Percentiles rank a stretch among this genome's conserved stretches.
Evolutionary conservation across 2,329 filamentous ascomycete genomes (phyloP).

Genomic region (Escovopsis sp.): DNA sequence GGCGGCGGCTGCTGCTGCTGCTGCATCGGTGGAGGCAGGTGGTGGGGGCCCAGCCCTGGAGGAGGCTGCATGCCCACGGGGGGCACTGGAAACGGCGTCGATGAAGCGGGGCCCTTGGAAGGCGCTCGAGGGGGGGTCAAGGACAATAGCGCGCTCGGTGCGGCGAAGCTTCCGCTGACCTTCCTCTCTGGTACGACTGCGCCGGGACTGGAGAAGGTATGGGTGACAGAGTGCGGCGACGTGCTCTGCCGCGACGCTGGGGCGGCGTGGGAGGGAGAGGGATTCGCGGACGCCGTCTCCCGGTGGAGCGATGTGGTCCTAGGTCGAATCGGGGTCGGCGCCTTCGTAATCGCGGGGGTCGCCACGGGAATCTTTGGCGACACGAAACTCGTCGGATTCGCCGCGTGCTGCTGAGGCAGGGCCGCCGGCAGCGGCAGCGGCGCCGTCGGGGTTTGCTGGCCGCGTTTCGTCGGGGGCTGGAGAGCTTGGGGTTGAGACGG

Average conservation of each 20-base stretch:
- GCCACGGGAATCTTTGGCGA: conserved; percentile 70
- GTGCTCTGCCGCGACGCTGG: conserved; percentile 38
- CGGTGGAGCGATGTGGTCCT: conserved; percentile 73
- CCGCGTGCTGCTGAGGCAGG: conserved; percentile 46
- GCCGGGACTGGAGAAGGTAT: conserved; percentile 49
- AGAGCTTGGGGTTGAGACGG: conserved; percentile 7
- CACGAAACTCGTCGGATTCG: conserved; percentile 41
- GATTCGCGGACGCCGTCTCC: conserved; percentile 51
- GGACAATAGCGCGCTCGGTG: conserved; percentile 18
- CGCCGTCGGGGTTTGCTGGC: conserved; percentile 23
- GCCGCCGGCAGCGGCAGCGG: conserved; percentile 29
- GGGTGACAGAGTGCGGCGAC: conserved; percentile 45
- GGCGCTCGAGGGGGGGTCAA: conserved; percentile 41
- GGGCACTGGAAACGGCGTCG: conserved; percentile 37
- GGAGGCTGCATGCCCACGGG: conserved; percentile 37
- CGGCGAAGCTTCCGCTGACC: conserved; percentile 30
- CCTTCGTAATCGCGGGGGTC: conserved; percentile 70
- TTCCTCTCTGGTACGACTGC: conserved; percentile 50
- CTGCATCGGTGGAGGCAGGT: conserved; percentile 21
- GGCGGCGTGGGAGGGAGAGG: conserved; percentile 51
- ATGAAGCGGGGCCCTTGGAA: conserved; percentile 20
- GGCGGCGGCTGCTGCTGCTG: conserved; percentile 24
- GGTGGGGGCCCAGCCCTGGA: conserved; percentile 21
- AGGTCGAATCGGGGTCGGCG: conserved; percentile 61
- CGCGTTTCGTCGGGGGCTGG: conserved; percentile 8